A percentile compares a stretch with the other conserved stretches of the same genome.
phyloP scores from a whole-genome alignment of 2,329 filamentous ascomycete species.

The Fusarium acutatum region DNA sequence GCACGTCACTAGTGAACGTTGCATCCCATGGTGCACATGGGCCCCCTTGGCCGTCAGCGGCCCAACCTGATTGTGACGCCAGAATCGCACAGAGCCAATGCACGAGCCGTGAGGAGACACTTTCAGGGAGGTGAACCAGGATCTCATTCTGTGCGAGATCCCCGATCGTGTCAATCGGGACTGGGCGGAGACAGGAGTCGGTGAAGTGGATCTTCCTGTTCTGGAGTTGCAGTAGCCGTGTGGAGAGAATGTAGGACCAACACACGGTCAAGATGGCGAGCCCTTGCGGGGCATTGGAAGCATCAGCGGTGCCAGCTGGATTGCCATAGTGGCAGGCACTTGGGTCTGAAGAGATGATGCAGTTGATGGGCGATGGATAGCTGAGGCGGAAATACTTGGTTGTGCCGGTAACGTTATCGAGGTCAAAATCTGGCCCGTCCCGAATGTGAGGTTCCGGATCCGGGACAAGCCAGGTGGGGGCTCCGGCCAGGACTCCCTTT shows the following conservation, averaged over 20 bases:
- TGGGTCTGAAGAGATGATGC: slow-evolving; percentile 33
- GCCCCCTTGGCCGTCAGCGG: slow-evolving; percentile 28
- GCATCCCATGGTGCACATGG: slow-evolving; percentile 35
- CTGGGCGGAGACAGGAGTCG: slow-evolving; percentile 33
- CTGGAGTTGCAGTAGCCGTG: slow-evolving; percentile 41
- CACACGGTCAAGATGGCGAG: slow-evolving; percentile 41
- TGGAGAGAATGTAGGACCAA: slow-evolving; percentile 44
- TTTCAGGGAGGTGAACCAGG: slow-evolving; percentile 28
- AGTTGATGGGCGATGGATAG: slow-evolving; percentile 34
- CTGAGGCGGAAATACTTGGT: slow-evolving; percentile 41
- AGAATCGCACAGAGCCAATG: slow-evolving; percentile 43
- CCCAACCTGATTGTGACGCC: slow-evolving; percentile 34
- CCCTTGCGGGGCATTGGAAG: slow-evolving; percentile 34
- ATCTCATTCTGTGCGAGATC: slow-evolving; percentile 26
- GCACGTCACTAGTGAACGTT: slow-evolving; percentile 15
- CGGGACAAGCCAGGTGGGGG: slow-evolving; percentile 38
- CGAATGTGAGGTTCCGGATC: slow-evolving; percentile 29
- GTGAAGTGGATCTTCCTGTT: slow-evolving; percentile 37
- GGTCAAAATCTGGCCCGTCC: slow-evolving; percentile 24
- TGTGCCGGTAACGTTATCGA: slow-evolving; percentile 33
- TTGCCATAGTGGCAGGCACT: slow-evolving; percentile 32
- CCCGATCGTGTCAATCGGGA: slow-evolving; percentile 28
- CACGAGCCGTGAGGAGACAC: slow-evolving; percentile 34
- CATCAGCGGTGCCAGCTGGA: slow-evolving; percentile 20
- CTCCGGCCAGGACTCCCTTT: slow-evolving; percentile 37